Percentiles rank a stretch among this genome's conserved stretches.
phyloP scores from a whole-genome alignment of 352 stramenopile species.

The Phytopythium helicoides region DNA sequence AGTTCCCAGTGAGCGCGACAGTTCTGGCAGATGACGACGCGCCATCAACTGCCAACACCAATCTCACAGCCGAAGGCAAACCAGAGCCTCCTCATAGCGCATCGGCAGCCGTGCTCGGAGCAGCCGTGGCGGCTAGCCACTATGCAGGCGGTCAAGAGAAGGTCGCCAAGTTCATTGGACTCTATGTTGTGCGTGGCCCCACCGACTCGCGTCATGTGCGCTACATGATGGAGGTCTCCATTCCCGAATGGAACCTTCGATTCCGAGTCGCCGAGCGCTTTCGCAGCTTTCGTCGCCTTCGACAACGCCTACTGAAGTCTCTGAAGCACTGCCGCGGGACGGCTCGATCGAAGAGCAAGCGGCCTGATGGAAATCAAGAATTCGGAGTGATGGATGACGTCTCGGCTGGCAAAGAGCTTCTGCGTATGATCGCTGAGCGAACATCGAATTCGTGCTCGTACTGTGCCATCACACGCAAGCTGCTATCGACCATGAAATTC shows the following conservation, averaged over 20 bases:
- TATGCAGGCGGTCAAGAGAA: constrained; percentile 33
- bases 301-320: constrained; percentile 41
- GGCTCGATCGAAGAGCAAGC: constrained; percentile 12
- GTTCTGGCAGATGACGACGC: background rate
- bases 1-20: background rate
- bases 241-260: constrained; percentile 41
- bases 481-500: constrained; percentile 43
- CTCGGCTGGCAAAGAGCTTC: constrained; percentile 19
- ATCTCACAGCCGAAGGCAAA: no score
- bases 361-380: constrained; percentile 7
- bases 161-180: constrained; percentile 42
- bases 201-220: constrained; percentile 49
- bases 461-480: constrained; percentile 33
- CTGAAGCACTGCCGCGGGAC: constrained; percentile 41
- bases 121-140: constrained; percentile 24
- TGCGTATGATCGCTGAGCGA: constrained; percentile 22
- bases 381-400: constrained; percentile 5
- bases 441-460: constrained; percentile 27
- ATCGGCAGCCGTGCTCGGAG: constrained; percentile 22
- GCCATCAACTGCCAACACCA: no score
- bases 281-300: constrained; percentile 50
- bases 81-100: constrained; percentile 15
- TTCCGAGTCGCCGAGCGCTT: constrained; percentile 56
- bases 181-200: constrained; percentile 56
- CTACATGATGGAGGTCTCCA: constrained; percentile 62